phyloP scores from a whole-genome alignment of 257 asterid species.

The Rauvolfia tetraphylla region DNA sequence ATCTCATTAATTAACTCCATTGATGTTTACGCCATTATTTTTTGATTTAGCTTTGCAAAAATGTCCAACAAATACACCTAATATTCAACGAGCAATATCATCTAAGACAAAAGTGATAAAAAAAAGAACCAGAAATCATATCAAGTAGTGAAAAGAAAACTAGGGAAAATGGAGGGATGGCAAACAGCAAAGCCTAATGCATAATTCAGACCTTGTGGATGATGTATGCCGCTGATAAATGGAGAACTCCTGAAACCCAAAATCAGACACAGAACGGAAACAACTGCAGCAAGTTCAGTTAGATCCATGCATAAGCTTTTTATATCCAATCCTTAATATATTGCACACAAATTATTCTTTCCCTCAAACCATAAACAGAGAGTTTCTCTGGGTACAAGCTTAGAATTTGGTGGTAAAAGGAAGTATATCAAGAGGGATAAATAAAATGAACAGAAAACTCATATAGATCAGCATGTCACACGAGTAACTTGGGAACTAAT shows the following conservation, averaged over 20 bases:
- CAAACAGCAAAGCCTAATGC: too few species aligned
- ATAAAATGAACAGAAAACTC: neutral
- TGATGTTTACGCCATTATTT: neutral
- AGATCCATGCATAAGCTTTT: neutral
- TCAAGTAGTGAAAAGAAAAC: too few species aligned
- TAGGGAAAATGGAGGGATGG: too few species aligned
- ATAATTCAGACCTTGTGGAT: neutral
- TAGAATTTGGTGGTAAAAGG: neutral
- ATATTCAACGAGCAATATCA: too few species aligned
- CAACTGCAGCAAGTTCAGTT: neutral
- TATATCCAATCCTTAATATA: neutral
- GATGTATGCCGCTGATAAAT: neutral
- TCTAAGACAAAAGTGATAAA: too few species aligned
- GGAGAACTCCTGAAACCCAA: neutral
- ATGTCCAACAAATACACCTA: too few species aligned
- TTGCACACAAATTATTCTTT: neutral
- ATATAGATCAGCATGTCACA: neutral
- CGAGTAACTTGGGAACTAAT: neutral
- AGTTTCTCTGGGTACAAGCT: neutral
- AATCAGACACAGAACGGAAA: neutral
- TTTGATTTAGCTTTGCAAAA: too few species aligned
- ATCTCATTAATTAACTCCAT: neutral
- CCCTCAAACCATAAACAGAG: slow-evolving; percentile 1
- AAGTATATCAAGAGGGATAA: neutral
- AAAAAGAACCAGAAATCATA: too few species aligned